Evolutionary conservation across 1,284 basidiomycete genomes (phyloP).

Genomic region (Boletus mariae): DNA sequence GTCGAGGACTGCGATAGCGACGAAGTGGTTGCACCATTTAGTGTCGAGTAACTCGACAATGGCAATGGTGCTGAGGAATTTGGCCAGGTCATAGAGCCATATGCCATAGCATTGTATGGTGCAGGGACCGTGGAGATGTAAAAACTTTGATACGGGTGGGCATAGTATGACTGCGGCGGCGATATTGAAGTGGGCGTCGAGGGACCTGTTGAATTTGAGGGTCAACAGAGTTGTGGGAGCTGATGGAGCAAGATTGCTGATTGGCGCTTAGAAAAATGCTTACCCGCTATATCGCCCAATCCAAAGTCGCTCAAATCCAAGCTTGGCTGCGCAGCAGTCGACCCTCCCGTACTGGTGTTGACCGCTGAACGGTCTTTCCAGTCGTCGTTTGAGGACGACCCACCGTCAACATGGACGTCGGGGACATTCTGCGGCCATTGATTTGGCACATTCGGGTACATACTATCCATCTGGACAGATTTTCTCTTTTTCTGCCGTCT

Average conservation of each 20-base stretch:
- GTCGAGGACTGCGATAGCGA: conserved; percentile 28
- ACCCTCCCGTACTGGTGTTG: conserved; percentile 27
- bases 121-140: conserved; percentile 40
- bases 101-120: conserved; percentile 52
- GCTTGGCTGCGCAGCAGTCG: conserved; percentile 31
- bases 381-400: conserved; percentile 37
- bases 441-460: conserved; percentile 48
- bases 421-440: conserved; percentile 49
- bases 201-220: conserved; percentile 20
- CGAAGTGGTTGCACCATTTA: conserved; percentile 64
- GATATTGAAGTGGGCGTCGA: conserved; percentile 39
- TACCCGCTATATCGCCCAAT: conserved; percentile 37
- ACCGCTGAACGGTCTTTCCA: conserved; percentile 45
- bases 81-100: conserved; percentile 46
- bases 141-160: conserved; percentile 39
- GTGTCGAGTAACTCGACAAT: conserved; percentile 66
- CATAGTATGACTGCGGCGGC: conserved; percentile 36
- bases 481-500: conserved; percentile 43
- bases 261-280: conserved; percentile 32
- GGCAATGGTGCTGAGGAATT: conserved; percentile 47
- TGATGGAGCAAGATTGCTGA: conserved; percentile 3
- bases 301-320: conserved; percentile 46
- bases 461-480: conserved; percentile 49
- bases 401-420: conserved; percentile 38
- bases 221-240: conserved; percentile 17